These are phyloP conservation scores for Chlamydomonas sp. DNA, from an alignment of 139 green algal species.

Conservation along the genomic window DNA sequence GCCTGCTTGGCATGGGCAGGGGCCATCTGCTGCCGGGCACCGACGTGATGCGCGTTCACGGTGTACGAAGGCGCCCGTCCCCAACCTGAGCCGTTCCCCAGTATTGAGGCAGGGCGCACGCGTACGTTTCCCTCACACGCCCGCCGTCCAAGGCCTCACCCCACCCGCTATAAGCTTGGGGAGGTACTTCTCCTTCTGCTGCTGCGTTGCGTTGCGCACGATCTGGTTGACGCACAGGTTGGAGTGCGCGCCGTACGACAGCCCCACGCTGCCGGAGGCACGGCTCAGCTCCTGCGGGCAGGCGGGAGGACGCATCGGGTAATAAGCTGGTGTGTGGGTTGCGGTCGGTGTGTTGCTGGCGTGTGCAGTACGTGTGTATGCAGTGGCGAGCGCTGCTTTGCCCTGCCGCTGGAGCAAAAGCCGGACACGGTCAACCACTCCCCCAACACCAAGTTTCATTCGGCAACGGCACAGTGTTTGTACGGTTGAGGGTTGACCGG, in stretches of 20 bases:
- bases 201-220: slow-evolving; percentile 76
- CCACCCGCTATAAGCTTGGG: slow-evolving; percentile 76
- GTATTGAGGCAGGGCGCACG: too few relatives aligned
- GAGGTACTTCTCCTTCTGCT: slow-evolving; percentile 83
- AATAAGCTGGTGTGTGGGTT: not conserved
- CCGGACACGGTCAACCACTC: not conserved
- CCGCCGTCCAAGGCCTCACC: not conserved
- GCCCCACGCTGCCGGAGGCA: slow-evolving; percentile 82
- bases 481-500: not conserved
- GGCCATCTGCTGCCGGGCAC: too few relatives aligned
- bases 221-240: slow-evolving; percentile 97
- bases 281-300: slow-evolving; percentile 81
- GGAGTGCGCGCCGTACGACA: slow-evolving; percentile 92
- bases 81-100: too few relatives aligned
- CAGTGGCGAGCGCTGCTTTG: too few relatives aligned
- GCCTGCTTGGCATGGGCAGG: too few relatives aligned
- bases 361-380: not conserved
- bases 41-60: not conserved
- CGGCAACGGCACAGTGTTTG: not conserved
- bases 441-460: not conserved
- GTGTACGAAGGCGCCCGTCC: not conserved
- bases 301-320: not conserved
- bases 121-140: not conserved
- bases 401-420: not conserved
- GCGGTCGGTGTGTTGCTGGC: not conserved